A percentile compares a stretch with the other conserved stretches of the same genome.
Evolutionary conservation across 2,329 filamentous ascomycete genomes (phyloP).

Genomic region (Plectosphaerella plurivora): DNA sequence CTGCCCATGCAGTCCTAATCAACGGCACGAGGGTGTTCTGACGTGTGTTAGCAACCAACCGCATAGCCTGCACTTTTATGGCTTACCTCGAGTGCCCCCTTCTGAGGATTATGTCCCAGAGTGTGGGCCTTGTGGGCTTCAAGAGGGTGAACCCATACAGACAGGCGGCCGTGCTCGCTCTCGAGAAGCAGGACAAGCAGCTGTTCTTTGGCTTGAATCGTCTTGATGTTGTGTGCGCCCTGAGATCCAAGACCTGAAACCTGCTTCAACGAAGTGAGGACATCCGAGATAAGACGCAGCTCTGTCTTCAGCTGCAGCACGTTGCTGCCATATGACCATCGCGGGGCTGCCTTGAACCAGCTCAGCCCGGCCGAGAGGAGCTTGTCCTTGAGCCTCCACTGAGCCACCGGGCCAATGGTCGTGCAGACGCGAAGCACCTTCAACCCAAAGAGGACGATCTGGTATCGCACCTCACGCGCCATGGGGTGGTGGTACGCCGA

Average conservation of each 20-base stretch:
- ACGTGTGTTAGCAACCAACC: background rate
- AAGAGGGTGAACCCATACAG: constrained; percentile 86
- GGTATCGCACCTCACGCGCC: constrained; percentile 86
- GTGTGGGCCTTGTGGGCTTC: constrained; percentile 31
- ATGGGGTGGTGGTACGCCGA: constrained; percentile 74
- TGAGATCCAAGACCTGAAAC: constrained; percentile 57
- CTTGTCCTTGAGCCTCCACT: constrained; percentile 84
- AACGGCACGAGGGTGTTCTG: constrained; percentile 57
- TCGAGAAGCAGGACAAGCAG: constrained; percentile 77
- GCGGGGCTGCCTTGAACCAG: constrained; percentile 82
- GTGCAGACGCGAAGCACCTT: constrained; percentile 71
- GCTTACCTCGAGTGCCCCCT: constrained; percentile 30
- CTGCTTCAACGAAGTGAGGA: constrained; percentile 61
- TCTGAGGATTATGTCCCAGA: constrained; percentile 6
- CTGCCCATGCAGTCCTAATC: constrained; percentile 79
- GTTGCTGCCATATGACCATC: constrained; percentile 96
- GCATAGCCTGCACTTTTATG: background rate
- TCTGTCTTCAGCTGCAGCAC: constrained; percentile 91
- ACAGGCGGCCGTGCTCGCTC: constrained; percentile 77
- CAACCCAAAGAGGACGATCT: constrained; percentile 78
- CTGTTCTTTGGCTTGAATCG: constrained; percentile 74
- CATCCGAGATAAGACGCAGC: constrained; percentile 73
- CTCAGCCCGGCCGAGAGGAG: constrained; percentile 79
- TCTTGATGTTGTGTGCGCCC: constrained; percentile 51
- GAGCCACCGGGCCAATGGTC: constrained; percentile 56